Base-by-base conservation (phyloP, 2,329 filamentous ascomycete species). In the Fusarium aywerte region DNA sequence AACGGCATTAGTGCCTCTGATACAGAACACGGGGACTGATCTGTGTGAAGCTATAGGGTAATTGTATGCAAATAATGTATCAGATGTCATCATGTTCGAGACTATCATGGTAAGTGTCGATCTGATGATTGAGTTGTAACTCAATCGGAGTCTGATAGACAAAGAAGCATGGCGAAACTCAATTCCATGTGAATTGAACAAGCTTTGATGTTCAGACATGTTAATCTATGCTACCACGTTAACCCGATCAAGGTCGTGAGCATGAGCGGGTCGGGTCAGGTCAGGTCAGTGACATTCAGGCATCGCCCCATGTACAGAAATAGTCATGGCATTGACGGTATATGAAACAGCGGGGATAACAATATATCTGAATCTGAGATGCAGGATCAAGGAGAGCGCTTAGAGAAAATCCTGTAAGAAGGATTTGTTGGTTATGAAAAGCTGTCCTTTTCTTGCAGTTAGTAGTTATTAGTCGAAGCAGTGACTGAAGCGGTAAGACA, bases 401-500 rank as follows among this genome's bases (percentile, higher is more conserved):
- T 33, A 20, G 27, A 36, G 48, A 39, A 25, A 23, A 12, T 18
- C 21, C 12, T 49, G 33, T 38, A 23, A 44, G 33, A 32, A 25
- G 45, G 35, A 23, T 43, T 27, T 16, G n/a, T 27, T 15, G 32
- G 45, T 4, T 5, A 16, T 29, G 13, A 13, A 4, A 21, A 38
- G 38, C 25, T 43, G 38, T 42, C 38, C 38, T 48, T 38, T 45
- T 42, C 27, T n/a, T 44, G 18, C 15, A 7, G 13, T 32, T 6
- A 32, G 1, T 11, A 25, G 9, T 9, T 4, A 6, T 35, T 15
- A 15, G 5, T 18, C 15, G 32, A 51, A 59, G 45, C 39, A 20
- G 40, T 43, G 39, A 60, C 45, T 36, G 35, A 48, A 43, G 42
- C 55, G 53, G 53, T 59, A 50, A 57, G 52, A 66, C 52, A 49